Evolutionary conservation across 352 stramenopile genomes (phyloP).

Genomic region (Globisporangium ultimum): DNA sequence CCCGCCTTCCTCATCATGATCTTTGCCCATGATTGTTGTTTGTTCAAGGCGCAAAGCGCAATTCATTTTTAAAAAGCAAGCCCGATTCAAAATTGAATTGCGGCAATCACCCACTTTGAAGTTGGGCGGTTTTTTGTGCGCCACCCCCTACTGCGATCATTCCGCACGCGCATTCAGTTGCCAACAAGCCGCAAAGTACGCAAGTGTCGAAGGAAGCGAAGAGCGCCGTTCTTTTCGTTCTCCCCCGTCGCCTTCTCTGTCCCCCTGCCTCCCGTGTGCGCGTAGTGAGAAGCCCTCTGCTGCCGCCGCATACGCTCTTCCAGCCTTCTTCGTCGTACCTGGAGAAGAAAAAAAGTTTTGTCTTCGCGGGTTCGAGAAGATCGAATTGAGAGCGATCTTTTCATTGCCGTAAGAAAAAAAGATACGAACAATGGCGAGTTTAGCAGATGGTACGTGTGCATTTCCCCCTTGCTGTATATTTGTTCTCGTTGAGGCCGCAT

Average conservation of each 20-base stretch:
- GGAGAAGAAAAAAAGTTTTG: not conserved
- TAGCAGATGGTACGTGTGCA: not conserved
- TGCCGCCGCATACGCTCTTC: too few species aligned
- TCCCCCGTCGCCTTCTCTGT: not conserved
- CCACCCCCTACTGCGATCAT: not conserved
- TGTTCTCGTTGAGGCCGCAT: too few species aligned
- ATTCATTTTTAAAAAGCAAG: not conserved
- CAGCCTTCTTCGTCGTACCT: too few species aligned
- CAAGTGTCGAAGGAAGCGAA: slow-evolving; percentile 8
- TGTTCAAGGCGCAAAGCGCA: not conserved
- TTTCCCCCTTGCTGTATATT: not conserved
- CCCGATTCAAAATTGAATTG: not conserved
- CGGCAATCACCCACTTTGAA: not conserved
- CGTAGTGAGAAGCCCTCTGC: too few species aligned
- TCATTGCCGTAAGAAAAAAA: not conserved
- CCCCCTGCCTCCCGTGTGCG: too few species aligned
- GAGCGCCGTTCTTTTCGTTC: not conserved
- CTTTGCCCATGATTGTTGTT: too few species aligned
- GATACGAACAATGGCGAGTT: not conserved
- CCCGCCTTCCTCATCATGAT: too few species aligned
- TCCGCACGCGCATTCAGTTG: not conserved
- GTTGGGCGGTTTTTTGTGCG: not conserved
- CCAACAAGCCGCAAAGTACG: not conserved
- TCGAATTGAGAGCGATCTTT: not conserved
- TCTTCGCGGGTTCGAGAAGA: not conserved